These are phyloP conservation scores for Fusarium virguliforme DNA, from an alignment of 2,329 filamentous ascomycete genomes.

Conservation along the genomic window DNA sequence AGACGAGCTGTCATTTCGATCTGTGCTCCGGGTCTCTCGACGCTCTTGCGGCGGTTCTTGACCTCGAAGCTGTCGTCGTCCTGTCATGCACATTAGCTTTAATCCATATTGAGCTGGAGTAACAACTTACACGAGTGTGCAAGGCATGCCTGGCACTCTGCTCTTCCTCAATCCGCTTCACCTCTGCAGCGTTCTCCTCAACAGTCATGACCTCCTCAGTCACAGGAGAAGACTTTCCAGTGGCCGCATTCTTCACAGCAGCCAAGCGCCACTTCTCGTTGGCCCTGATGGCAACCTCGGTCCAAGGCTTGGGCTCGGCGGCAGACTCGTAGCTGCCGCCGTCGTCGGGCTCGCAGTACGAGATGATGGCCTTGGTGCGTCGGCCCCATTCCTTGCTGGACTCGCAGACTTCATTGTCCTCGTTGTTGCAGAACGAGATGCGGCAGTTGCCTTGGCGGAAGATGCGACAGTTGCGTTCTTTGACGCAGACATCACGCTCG, in stretches of 20 bases:
- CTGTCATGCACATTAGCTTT: background rate
- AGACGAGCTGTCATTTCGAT: background rate
- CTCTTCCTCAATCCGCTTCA: background rate
- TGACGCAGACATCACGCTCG: conserved; percentile 1
- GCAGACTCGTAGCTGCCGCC: background rate
- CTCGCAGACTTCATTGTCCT: background rate
- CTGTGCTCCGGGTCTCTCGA: background rate
- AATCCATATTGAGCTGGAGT: background rate
- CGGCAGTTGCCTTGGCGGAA: background rate
- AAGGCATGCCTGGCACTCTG: background rate
- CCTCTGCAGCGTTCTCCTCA: background rate
- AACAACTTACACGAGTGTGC: background rate
- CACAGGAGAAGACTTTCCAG: background rate
- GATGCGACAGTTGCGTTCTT: background rate
- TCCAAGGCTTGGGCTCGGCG: background rate
- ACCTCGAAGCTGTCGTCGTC: background rate
- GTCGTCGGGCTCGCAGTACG: background rate
- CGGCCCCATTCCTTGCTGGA: background rate
- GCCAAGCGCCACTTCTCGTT: background rate
- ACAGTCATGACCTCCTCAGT: background rate
- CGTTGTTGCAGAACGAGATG: background rate
- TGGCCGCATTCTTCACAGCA: background rate
- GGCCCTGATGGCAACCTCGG: background rate
- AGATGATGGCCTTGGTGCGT: background rate
- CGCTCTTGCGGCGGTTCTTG: background rate